phyloP scores from a whole-genome alignment of 345 rosid species.

The Theobroma cacao region DNA sequence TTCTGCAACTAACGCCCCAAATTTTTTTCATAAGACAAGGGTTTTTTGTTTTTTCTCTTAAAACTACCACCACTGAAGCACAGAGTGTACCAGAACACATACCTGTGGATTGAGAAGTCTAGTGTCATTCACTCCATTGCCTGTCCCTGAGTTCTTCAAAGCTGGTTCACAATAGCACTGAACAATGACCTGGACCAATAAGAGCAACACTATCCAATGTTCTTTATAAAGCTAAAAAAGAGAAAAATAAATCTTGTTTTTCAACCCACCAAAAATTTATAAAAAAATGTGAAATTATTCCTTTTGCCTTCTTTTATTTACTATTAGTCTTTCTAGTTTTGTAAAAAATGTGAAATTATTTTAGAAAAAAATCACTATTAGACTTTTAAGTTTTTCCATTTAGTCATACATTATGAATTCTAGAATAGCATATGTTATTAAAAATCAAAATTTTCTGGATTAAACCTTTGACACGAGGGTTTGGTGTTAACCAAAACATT shows the following conservation, averaged over 20 bases:
- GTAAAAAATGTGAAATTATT: too few relatives aligned
- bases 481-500: neutral
- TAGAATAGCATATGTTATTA: too few relatives aligned
- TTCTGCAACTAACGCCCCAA: neutral
- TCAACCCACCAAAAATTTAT: neutral
- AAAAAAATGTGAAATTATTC: too few relatives aligned
- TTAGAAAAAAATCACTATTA: too few relatives aligned
- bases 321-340: neutral
- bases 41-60: neutral
- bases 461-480: neutral
- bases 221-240: neutral
- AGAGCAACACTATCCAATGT: neutral
- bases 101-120: conserved; percentile 28
- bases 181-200: conserved; percentile 25
- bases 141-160: conserved; percentile 13
- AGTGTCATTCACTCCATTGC: conserved; percentile 11
- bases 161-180: conserved; percentile 17
- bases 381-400: neutral
- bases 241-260: neutral
- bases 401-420: neutral
- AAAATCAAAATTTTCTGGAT: neutral
- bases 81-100: conserved; percentile 20
- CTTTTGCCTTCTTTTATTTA: neutral
- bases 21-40: neutral
- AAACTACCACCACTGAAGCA: neutral